These are phyloP conservation scores for Entomortierella parvispora DNA, from an alignment of 192 early-diverging fungal genomes.

Conservation along the genomic window DNA sequence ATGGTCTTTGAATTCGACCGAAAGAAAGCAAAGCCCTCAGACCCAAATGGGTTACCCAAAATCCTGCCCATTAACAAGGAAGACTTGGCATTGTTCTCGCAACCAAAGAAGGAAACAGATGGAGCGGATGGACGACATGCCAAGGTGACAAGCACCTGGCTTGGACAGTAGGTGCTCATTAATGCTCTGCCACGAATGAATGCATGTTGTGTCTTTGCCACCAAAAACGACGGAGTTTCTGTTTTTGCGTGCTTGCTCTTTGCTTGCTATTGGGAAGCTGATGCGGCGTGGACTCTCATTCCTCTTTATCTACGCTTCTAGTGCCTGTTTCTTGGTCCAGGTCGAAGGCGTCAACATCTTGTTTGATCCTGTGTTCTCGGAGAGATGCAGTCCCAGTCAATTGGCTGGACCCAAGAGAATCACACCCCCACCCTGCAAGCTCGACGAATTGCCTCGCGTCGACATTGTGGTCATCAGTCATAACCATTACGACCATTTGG, in stretches of 20 bases:
- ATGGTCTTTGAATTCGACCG: constrained; percentile 17
- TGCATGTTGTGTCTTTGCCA: background rate
- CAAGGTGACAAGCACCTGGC: constrained; percentile 24
- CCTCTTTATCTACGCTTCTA: constrained; percentile 3
- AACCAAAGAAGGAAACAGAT: constrained; percentile 7
- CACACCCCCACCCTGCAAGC: constrained; percentile 69
- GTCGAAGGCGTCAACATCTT: constrained; percentile 74
- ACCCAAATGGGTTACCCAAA: constrained; percentile 10
- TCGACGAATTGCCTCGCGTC: constrained; percentile 73
- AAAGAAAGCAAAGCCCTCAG: constrained; percentile 10
- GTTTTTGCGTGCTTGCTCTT: too few species aligned
- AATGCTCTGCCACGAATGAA: background rate
- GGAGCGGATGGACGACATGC: constrained; percentile 10
- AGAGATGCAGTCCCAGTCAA: constrained; percentile 77
- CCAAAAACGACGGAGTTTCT: too few species aligned
- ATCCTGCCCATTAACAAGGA: constrained; percentile 39
- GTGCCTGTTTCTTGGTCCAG: constrained; percentile 73
- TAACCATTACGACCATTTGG: constrained; percentile 92
- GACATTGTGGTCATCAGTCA: constrained; percentile 84
- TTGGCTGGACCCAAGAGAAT: constrained; percentile 75
- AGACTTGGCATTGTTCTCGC: constrained; percentile 29
- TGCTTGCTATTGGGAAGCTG: background rate
- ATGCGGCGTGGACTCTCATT: constrained; percentile 47
- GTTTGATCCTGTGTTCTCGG: constrained; percentile 80
- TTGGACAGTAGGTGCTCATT: constrained; percentile 42